phyloP scores from a whole-genome alignment of 1,284 basidiomycete genomes.

The Leccinum fallax region DNA sequence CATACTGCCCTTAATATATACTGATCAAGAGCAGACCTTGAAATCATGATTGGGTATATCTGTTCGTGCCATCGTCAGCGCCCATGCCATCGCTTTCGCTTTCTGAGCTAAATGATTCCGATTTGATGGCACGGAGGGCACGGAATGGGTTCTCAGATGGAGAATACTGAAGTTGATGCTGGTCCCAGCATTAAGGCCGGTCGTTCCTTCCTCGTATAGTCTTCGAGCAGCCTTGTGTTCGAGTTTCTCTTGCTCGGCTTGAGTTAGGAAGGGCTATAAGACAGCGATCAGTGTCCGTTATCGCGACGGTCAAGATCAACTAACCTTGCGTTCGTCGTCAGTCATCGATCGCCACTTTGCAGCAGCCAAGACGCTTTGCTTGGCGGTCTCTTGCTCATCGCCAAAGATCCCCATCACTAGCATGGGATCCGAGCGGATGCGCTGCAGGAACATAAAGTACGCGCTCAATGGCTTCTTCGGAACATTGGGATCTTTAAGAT shows the following conservation, averaged over 20 bases:
- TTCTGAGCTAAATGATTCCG: slow-evolving; percentile 54
- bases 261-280: slow-evolving; percentile 81
- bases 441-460: slow-evolving; percentile 94
- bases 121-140: slow-evolving; percentile 56
- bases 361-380: slow-evolving; percentile 92
- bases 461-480: slow-evolving; percentile 95
- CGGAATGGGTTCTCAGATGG: slow-evolving; percentile 47
- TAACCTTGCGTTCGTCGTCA: slow-evolving; percentile 88
- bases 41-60: slow-evolving; percentile 33
- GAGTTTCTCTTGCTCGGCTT: slow-evolving; percentile 91
- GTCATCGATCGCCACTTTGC: slow-evolving; percentile 91
- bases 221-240: slow-evolving; percentile 83
- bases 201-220: slow-evolving; percentile 80
- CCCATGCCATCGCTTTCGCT: slow-evolving; percentile 66
- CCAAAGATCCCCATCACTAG: slow-evolving; percentile 84
- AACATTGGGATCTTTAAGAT: slow-evolving; percentile 96
- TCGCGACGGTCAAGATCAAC: slow-evolving; percentile 25
- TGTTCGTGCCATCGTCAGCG: slow-evolving; percentile 48
- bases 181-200: slow-evolving; percentile 63
- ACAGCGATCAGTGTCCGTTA: slow-evolving; percentile 10
- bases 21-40: slow-evolving; percentile 6
- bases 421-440: slow-evolving; percentile 75
- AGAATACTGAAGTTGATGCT: slow-evolving; percentile 81
- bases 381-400: slow-evolving; percentile 92
- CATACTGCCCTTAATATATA: slow-evolving; percentile 5